Base-by-base conservation (phyloP, 306 rosid genomes). In the Ammopiptanthus mongolicus region DNA sequence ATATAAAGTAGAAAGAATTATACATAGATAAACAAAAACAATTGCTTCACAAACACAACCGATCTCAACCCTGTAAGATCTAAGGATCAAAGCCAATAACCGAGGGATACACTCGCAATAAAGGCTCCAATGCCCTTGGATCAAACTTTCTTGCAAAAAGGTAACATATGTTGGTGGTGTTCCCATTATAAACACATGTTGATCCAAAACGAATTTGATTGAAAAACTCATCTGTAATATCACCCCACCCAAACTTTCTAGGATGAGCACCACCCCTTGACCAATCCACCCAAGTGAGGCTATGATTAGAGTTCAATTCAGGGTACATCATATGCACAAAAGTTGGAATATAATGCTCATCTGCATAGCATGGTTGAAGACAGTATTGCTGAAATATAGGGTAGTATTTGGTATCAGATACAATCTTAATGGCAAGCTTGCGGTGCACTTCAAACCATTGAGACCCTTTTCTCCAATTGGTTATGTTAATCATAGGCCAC, bases 361-460 rank as follows among this genome's bases (percentile, higher is more conserved):
- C 96, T 12, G 60, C 71, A 21, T 76, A 90, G 28, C 93, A 88
- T 5, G 88, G 74, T 22, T 79, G 85, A 6, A 21, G 67, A 64
- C 96, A 88, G 0, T 36, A 19, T 0, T 75, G 10, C 9, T 48
- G 31, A 60, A 91, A 85, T 12, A 90, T 55, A 0, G 80, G 71
- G 58, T 86, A 80, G 72, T 65, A 88, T 58, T 67, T 88, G 8
- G 46, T 57, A 59, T 91, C 93, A 0, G 84, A 82, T 1, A 88
- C 84, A 6, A 91, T 63, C 48, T 42, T 76, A 44, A 80, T 1
- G 19, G 90, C 91, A 2, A 91, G 88, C 0, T 88, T 78, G 0
- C 88, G 80, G 67, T 81, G 76, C 14, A 90, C 36, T 69, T 88
- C 91, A 53, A 91, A 87, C 93, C 93, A 91, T 21, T 91, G 96